Evolutionary conservation across 345 rosid species (phyloP).

Genomic region (Syzygium aqueum): DNA sequence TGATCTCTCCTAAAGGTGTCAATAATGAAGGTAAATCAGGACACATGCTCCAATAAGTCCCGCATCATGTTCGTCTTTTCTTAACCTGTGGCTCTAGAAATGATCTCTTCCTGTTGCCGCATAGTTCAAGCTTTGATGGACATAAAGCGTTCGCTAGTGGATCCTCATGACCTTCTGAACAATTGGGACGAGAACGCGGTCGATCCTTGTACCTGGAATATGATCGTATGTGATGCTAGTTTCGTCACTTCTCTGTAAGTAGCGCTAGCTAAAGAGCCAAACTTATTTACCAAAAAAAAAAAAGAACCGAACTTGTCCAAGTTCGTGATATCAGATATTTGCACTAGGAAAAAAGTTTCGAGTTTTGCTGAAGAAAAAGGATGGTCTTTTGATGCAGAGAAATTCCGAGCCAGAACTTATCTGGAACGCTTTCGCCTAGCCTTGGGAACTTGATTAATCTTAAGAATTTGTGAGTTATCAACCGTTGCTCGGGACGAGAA

Average conservation of each 20-base stretch:
- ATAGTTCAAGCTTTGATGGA: constrained; percentile 75
- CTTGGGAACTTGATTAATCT: constrained; percentile 77
- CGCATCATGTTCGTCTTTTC: neutral
- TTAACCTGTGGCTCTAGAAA: neutral
- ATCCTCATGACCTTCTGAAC: constrained; percentile 57
- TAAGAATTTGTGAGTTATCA: constrained; percentile 58
- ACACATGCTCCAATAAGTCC: neutral
- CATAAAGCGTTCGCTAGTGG: constrained; percentile 34
- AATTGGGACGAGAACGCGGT: constrained; percentile 73
- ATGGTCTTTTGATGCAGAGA: constrained; percentile 34
- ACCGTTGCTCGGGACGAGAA: neutral
- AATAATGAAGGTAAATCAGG: constrained; percentile 62
- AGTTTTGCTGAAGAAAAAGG: neutral
- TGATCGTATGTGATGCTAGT: constrained; percentile 62
- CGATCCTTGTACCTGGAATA: constrained; percentile 87
- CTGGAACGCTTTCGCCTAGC: constrained; percentile 63
- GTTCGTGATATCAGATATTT: neutral
- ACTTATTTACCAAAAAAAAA: no score
- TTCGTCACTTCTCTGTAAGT: constrained; percentile 69
- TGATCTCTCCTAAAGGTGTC: constrained; percentile 66
- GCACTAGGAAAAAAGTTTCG: neutral
- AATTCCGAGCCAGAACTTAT: constrained; percentile 75
- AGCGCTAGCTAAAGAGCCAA: neutral
- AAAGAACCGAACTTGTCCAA: neutral
- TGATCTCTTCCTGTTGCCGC: neutral